A percentile compares a stretch with the other conserved stretches of the same genome.
phyloP scores from a whole-genome alignment of 116 monocot genomes.

The Posidonia oceanica region DNA sequence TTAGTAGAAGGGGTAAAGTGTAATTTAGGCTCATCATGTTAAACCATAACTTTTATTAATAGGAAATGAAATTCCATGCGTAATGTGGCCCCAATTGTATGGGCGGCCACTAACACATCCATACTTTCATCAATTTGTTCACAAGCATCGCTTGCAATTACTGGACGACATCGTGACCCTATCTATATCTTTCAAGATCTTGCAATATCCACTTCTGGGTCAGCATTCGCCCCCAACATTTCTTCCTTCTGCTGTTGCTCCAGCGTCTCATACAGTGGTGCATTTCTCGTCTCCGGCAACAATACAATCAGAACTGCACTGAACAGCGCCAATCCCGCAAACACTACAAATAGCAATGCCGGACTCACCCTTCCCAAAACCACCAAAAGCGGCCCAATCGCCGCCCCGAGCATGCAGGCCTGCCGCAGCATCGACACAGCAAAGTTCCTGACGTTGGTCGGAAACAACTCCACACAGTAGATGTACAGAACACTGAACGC shows the following conservation, averaged over 20 bases:
- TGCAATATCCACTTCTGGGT: not conserved
- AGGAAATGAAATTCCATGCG: too few relatives aligned
- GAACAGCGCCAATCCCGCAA: slow-evolving; percentile 35
- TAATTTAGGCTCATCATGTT: too few relatives aligned
- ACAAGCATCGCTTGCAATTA: too few relatives aligned
- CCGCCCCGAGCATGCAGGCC: slow-evolving; percentile 69
- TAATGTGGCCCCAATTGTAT: too few relatives aligned
- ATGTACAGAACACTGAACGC: slow-evolving; percentile 51
- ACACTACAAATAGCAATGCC: slow-evolving; percentile 35
- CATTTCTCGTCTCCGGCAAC: slow-evolving; percentile 65
- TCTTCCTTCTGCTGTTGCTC: slow-evolving; percentile 72
- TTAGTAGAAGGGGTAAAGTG: too few relatives aligned
- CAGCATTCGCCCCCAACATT: slow-evolving; percentile 4
- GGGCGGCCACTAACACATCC: too few relatives aligned
- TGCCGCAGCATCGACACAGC: slow-evolving; percentile 61
- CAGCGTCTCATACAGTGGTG: slow-evolving; percentile 58
- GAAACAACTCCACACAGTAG: slow-evolving; percentile 69
- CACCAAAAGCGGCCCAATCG: slow-evolving; percentile 58
- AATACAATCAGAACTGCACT: slow-evolving; percentile 40
- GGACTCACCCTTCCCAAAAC: slow-evolving; percentile 47
- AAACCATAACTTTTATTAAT: too few relatives aligned
- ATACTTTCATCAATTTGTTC: too few relatives aligned
- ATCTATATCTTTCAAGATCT: too few relatives aligned
- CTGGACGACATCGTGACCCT: too few relatives aligned
- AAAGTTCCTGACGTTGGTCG: slow-evolving; percentile 78